Base-by-base conservation (phyloP, 805 yeast genomes). In the Danielia reshetovae region DNA sequence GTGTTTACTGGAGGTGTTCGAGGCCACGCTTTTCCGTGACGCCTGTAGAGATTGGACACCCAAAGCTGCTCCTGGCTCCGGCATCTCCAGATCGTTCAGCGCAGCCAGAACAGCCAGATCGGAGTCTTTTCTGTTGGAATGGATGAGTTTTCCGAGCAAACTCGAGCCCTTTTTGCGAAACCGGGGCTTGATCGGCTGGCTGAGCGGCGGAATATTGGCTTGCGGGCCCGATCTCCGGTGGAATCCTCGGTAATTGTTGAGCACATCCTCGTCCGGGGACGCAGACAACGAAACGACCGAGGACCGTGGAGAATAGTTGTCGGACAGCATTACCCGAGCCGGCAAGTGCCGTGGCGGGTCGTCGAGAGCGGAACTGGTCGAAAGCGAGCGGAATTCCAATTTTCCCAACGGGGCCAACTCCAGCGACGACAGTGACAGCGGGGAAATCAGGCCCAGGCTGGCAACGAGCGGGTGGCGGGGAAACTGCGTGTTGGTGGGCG, bases 171-270 rank as follows among this genome's bases (percentile, higher is more conserved):
- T 59, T 43, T 64, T 68, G 38, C 57, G 59, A 48, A 64, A 62
- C 28, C 62, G 59, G 0, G 77, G 77, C 40, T 70, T 72, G 18
- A 73, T 66, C 1, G 77, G 77, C n/a, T 65, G 72, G 15, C 56
- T 43, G 29, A 70, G 58, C 3, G 78, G 77, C 1, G 78, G 77
- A 3, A 65, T 51, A 12, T 63, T 62, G 15, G 55, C 53, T 3
- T 33, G 34, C 13, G 45, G 44, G 7, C 57, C 59, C 13, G 57
- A 51, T 29, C 49, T 52, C 30, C 46, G 55, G 42, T 68, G 74
- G 49, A 68, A 66, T 4, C 74, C 74, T 27, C 57, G 54, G 44
- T 67, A 67, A 6, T 23, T 15, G 16, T 13, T 21, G 32, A 19
- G 18, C 11, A 14, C 36, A 5, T 27, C 11, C n/a, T 23, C 28